phyloP scores from a whole-genome alignment of 2,329 filamentous ascomycete species.

The Neurospora sp. region DNA sequence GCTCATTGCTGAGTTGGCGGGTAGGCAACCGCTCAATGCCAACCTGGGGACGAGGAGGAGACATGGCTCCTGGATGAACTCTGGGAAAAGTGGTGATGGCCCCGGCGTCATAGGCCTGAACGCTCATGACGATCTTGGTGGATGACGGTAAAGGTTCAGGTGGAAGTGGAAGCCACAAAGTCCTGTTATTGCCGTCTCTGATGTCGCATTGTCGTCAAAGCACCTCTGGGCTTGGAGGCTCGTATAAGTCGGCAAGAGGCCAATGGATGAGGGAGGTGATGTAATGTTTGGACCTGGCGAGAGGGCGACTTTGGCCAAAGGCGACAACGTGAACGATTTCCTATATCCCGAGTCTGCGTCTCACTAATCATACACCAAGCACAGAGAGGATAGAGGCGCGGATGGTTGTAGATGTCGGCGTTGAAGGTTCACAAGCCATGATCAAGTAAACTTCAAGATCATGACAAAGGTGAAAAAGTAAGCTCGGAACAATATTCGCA shows the following conservation, averaged over 20 bases:
- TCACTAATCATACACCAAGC: not conserved
- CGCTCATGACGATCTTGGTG: slow-evolving; percentile 23
- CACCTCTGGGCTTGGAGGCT: not conserved
- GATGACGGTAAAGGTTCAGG: not conserved
- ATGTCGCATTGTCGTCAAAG: not conserved
- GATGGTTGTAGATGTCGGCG: not conserved
- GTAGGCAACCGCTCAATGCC: slow-evolving; percentile 71
- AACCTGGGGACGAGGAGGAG: slow-evolving; percentile 56
- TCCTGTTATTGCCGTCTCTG: not conserved
- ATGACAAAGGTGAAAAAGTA: not conserved
- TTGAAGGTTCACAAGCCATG: not conserved
- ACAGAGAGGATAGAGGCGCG: not conserved
- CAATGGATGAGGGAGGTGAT: not conserved
- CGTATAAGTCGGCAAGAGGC: not conserved
- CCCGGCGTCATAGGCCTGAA: slow-evolving; percentile 31
- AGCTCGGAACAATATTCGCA: not conserved
- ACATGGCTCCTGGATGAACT: slow-evolving; percentile 46
- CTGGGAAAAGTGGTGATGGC: slow-evolving; percentile 33
- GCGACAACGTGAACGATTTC: not conserved
- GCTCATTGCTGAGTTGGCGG: slow-evolving; percentile 62
- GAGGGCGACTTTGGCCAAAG: not conserved
- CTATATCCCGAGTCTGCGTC: not conserved
- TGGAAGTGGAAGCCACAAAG: not conserved
- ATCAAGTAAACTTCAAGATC: not conserved
- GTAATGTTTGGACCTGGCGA: not conserved